Percentiles rank a stretch among this genome's conserved stretches.
Evolutionary conservation across 2,329 filamentous ascomycete species (phyloP).

Genomic region (Alternaria viburni): DNA sequence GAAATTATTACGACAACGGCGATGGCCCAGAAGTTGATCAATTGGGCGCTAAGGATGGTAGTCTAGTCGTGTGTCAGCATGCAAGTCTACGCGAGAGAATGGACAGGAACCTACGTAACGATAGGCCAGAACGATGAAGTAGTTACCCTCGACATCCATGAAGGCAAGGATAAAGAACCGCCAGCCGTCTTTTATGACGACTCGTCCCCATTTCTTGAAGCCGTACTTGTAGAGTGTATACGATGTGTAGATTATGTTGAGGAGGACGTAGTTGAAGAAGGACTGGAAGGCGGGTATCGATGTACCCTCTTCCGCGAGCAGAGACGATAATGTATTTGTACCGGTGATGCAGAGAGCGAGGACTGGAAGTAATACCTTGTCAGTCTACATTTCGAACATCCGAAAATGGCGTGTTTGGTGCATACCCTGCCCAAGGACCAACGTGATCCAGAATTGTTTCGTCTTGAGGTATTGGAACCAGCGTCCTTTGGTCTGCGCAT

Average conservation of each 20-base stretch:
- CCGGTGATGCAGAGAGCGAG: slow-evolving; percentile 81
- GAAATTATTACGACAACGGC: slow-evolving; percentile 88
- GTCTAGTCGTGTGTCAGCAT: slow-evolving; percentile 60
- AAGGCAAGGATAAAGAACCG: slow-evolving; percentile 90
- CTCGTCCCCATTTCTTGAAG: slow-evolving; percentile 68
- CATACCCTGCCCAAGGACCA: slow-evolving; percentile 70
- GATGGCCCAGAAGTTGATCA: slow-evolving; percentile 99
- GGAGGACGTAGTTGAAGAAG: slow-evolving; percentile 89
- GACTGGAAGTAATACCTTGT: slow-evolving; percentile 16
- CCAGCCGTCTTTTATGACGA: slow-evolving; percentile 79
- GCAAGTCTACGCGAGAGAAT: background rate
- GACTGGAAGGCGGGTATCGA: slow-evolving; percentile 95
- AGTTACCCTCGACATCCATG: slow-evolving; percentile 95
- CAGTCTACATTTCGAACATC: background rate
- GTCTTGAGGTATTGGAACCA: slow-evolving; percentile 78
- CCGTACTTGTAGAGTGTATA: slow-evolving; percentile 83
- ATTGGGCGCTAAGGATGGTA: slow-evolving; percentile 88
- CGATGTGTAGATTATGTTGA: slow-evolving; percentile 81
- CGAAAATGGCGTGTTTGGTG: background rate
- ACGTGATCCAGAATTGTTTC: slow-evolving; percentile 84
- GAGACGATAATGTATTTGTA: slow-evolving; percentile 86
- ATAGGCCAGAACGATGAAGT: slow-evolving; percentile 96
- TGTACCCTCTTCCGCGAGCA: slow-evolving; percentile 71
- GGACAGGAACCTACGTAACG: slow-evolving; percentile 54
- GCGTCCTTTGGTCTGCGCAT: slow-evolving; percentile 53